A percentile compares a stretch with the other conserved stretches of the same genome.
These are phyloP conservation scores for Yarrowia sp. DNA, from an alignment of 805 yeast species.

Conservation along the genomic window DNA sequence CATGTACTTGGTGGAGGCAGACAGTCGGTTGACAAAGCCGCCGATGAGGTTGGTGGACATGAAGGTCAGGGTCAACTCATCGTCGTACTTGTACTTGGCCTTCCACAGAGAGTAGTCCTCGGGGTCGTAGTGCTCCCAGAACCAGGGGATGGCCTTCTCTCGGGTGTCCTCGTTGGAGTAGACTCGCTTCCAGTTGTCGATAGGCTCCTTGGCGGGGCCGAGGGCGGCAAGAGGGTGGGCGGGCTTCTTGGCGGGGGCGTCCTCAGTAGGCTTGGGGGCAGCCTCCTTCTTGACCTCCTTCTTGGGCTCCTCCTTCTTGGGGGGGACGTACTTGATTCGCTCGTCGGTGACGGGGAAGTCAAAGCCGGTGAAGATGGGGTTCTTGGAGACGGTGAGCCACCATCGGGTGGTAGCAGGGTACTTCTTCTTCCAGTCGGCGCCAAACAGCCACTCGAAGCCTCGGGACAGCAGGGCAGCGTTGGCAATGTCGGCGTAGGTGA, in stretches of 20 bases:
- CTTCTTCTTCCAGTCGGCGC: constrained; percentile 58
- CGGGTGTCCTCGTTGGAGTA: constrained; percentile 98
- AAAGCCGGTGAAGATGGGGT: constrained; percentile 50
- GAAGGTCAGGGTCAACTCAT: constrained; percentile 92
- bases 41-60: constrained; percentile 98
- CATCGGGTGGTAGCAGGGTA: constrained; percentile 69
- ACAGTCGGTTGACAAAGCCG: constrained; percentile 95
- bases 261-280: constrained; percentile 43
- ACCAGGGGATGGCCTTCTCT: constrained; percentile 91
- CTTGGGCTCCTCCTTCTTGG: constrained; percentile 71
- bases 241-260: constrained; percentile 63
- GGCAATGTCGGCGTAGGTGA: constrained; percentile 64
- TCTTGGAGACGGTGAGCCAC: constrained; percentile 54
- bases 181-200: constrained; percentile 94
- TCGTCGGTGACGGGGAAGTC: constrained; percentile 60
- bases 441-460: constrained; percentile 59
- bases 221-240: constrained; percentile 89
- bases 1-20: constrained; percentile 88
- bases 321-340: constrained; percentile 65
- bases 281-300: constrained; percentile 40
- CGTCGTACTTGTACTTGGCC: constrained; percentile 96
- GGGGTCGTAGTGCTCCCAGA: constrained; percentile 93
- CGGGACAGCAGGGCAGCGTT: constrained; percentile 46
- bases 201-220: constrained; percentile 63
- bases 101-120: constrained; percentile 93